Evolutionary conservation across 768 basidiomycete genomes (phyloP).

Genomic region (Naganishia kalamii): DNA sequence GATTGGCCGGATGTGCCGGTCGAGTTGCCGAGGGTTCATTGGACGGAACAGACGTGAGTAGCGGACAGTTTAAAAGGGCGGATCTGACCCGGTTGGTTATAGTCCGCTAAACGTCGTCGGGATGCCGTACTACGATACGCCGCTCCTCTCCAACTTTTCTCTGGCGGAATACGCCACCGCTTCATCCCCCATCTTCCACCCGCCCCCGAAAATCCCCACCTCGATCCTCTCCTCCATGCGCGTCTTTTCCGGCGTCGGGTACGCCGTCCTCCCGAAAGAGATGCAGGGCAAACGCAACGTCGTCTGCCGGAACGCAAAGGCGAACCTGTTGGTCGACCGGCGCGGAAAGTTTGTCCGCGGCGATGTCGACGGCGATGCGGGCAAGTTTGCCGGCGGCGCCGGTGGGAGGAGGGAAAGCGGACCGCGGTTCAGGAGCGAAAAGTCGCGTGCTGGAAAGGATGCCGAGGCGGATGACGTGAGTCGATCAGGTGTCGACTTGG

Average conservation of each 20-base stretch:
- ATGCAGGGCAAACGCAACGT: slow-evolving; percentile 77
- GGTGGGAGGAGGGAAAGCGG: slow-evolving; percentile 40
- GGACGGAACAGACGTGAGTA: slow-evolving; percentile 72
- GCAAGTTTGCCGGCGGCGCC: slow-evolving; percentile 13
- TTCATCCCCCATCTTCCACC: slow-evolving; percentile 55
- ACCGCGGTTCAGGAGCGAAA: slow-evolving; percentile 72
- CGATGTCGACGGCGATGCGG: not conserved
- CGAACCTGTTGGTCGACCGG: slow-evolving; percentile 10
- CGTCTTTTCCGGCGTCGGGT: slow-evolving; percentile 80
- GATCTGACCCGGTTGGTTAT: not conserved
- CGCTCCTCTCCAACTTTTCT: slow-evolving; percentile 61
- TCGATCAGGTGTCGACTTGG: not conserved
- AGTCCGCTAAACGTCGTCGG: slow-evolving; percentile 86
- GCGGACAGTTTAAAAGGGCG: not conserved
- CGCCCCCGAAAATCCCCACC: slow-evolving; percentile 69
- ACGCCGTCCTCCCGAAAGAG: slow-evolving; percentile 80
- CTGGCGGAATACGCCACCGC: slow-evolving; percentile 43
- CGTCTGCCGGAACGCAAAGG: slow-evolving; percentile 49
- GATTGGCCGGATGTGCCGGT: slow-evolving; percentile 77
- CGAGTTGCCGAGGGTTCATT: slow-evolving; percentile 64
- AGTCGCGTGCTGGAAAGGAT: slow-evolving; percentile 46
- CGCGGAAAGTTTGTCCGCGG: slow-evolving; percentile 10
- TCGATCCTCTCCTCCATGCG: slow-evolving; percentile 73
- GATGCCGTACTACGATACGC: slow-evolving; percentile 70
- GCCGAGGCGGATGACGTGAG: slow-evolving; percentile 31